Conservation (phyloP, 805 yeast species). For the Kodamaea kakaduensis region DNA sequence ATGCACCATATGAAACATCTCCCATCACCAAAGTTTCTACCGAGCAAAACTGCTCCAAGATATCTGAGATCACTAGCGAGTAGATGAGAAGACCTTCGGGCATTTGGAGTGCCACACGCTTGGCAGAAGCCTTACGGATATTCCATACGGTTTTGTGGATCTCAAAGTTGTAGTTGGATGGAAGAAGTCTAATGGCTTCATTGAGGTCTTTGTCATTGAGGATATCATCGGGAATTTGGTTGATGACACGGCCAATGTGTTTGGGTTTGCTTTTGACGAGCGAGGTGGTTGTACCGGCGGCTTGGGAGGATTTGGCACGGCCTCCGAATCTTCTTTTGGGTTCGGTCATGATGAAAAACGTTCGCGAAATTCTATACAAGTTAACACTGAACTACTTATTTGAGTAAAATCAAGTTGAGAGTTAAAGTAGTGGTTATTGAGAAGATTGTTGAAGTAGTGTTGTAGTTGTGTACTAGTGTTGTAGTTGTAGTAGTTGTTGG, state of each 20-base stretch:
- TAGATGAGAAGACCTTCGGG: conserved; percentile 94
- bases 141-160: conserved; percentile 96
- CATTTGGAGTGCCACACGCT: conserved; percentile 90
- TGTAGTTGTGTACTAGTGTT: too few species aligned
- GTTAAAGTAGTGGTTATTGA: too few species aligned
- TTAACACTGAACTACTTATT: too few species aligned
- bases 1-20: conserved; percentile 97
- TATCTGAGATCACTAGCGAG: conserved; percentile 85
- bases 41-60: conserved; percentile 82
- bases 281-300: conserved; percentile 8
- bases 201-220: conserved; percentile 76
- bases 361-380: too few species aligned
- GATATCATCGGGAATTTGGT: conserved; percentile 87
- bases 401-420: too few species aligned
- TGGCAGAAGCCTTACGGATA: conserved; percentile 67
- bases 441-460: too few species aligned
- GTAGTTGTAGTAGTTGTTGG: too few species aligned
- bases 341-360: too few species aligned
- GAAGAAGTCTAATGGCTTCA: conserved; percentile 75
- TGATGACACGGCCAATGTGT: conserved; percentile 58
- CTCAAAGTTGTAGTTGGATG: conserved; percentile 92
- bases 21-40: conserved; percentile 95
- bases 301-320: conserved; percentile 22
- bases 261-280: conserved; percentile 15
- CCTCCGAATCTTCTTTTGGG: conserved; percentile 65